Percentiles rank a stretch among this genome's conserved stretches.
These are phyloP conservation scores for Alternaria viburni DNA, from an alignment of 2,329 filamentous ascomycete genomes.

Conservation along the genomic window DNA sequence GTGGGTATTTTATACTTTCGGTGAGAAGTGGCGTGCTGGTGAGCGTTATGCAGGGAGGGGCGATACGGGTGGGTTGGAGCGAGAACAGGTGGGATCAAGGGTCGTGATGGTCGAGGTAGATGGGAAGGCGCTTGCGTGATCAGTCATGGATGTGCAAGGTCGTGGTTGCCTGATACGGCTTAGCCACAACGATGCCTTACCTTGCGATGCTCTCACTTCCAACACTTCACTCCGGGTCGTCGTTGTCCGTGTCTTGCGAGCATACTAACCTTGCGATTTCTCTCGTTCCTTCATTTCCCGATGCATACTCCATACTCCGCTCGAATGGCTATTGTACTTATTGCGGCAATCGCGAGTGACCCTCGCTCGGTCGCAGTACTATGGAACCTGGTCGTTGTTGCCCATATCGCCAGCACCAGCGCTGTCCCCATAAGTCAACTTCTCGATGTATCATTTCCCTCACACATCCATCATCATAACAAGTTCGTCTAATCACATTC, in stretches of 20 bases:
- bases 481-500: neutral
- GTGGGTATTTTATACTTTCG: conserved; percentile 51
- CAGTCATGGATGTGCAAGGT: neutral
- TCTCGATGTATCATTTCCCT: neutral
- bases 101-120: neutral
- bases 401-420: neutral
- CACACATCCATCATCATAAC: neutral
- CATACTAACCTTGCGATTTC: neutral
- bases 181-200: neutral
- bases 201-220: neutral
- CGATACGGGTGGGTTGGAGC: neutral
- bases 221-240: neutral
- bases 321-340: neutral
- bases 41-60: neutral
- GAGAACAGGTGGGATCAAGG: neutral
- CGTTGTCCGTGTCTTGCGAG: neutral
- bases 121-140: neutral
- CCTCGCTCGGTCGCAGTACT: neutral
- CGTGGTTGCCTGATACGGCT: neutral
- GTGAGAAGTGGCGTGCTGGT: conserved; percentile 33
- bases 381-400: neutral
- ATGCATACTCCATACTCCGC: neutral
- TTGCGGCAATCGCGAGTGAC: neutral
- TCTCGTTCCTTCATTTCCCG: neutral
- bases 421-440: neutral